A percentile compares a stretch with the other conserved stretches of the same genome.
These are phyloP conservation scores for Primulina tabacum DNA, from an alignment of 257 asterid species.

Conservation along the genomic window DNA sequence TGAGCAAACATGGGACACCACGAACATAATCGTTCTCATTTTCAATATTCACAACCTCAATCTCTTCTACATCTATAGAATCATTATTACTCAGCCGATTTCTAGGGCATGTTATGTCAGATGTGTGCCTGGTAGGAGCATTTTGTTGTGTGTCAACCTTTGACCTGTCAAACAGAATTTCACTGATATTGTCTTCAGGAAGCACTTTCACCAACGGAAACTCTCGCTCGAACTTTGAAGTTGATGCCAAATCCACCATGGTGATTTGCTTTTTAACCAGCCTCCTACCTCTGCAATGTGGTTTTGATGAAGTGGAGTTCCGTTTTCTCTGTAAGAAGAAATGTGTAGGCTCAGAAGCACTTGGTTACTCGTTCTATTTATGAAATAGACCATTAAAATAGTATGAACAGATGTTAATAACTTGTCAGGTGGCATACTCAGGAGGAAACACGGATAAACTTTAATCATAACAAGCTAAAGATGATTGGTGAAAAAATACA, in stretches of 20 bases:
- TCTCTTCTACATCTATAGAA: slow-evolving; percentile 29
- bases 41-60: slow-evolving; percentile 32
- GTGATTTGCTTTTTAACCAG: slow-evolving; percentile 49
- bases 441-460: neutral
- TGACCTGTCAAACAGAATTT: slow-evolving; percentile 25
- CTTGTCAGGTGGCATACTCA: neutral
- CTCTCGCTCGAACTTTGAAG: slow-evolving; percentile 37
- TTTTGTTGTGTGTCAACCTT: slow-evolving; percentile 33
- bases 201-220: slow-evolving; percentile 17
- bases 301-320: slow-evolving; percentile 30
- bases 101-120: slow-evolving; percentile 20
- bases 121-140: slow-evolving; percentile 28
- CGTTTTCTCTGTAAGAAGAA: slow-evolving; percentile 41
- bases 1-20: slow-evolving; percentile 26
- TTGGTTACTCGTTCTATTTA: slow-evolving; percentile 38
- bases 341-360: slow-evolving; percentile 30
- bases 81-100: slow-evolving; percentile 25
- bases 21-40: slow-evolving; percentile 19
- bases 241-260: slow-evolving; percentile 32
- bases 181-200: slow-evolving; percentile 23
- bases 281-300: slow-evolving; percentile 42
- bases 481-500: slow-evolving; percentile 1
- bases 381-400: slow-evolving; percentile 20
- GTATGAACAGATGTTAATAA: slow-evolving; percentile 14
- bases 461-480: neutral